Evolutionary conservation across 169 alveolate species (phyloP), one percentile per base, ranked within the genome.

Genomic region (Ichthyophthirius multifiliis): DNA sequence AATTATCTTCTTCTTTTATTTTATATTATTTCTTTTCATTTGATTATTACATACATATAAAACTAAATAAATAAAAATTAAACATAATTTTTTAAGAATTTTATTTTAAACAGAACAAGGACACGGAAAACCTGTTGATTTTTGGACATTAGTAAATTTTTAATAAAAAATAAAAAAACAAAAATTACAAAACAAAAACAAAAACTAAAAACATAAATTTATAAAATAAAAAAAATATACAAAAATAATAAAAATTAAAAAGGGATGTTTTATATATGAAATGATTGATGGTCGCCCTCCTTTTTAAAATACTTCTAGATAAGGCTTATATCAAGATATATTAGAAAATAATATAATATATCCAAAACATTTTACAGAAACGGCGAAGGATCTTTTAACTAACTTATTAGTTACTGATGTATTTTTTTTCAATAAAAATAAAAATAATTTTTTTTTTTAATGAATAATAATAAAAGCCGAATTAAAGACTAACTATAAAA

Each of bases 251-350:
- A 27, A 55, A 20, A 10, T 15, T 9, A 15, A 47, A 55, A 27
- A 55, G 71, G 71, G 71, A 10, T 55, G 71, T 39, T 55, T 55
- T 7, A 55, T 55, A 10, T 55, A 55, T 55, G 71, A 55, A 55
- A 55, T 55, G 71, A 34, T 55, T 9, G 31, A 39, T 39, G 77
- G 77, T 18, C n/a, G 35, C 20, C 77, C 77, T 5, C 77, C 77
- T 5, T 67, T 67, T 30, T 37, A 62, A 67, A 41, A 39, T 18
- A 32, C 77, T 34, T 5, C 18, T 35, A 67, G 77, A 67, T 37
- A 41, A 16, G 45, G 20, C 20, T 20, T 67, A 37, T 67, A 67
- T 18, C n/a, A 67, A 35, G n/a, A 37, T 37, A 67, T 67, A 37
- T 35, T 67, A 27, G 16, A 34, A 41, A 67, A 67, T 20, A 67